phyloP scores from a whole-genome alignment of 2,329 filamentous ascomycete genomes.

The Monosporascus cannonballus region DNA sequence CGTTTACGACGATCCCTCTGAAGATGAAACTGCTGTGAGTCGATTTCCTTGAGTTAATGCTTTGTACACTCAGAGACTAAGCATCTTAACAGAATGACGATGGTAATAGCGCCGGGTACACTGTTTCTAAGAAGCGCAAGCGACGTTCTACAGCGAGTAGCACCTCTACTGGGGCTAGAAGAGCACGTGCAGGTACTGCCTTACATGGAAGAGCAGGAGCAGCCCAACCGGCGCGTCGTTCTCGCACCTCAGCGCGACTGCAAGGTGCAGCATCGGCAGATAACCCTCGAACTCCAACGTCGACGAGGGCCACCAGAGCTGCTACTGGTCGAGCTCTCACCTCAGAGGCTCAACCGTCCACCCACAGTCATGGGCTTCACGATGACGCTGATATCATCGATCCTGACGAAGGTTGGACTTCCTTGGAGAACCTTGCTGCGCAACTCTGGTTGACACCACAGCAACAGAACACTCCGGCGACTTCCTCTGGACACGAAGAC shows the following conservation, averaged over 20 bases:
- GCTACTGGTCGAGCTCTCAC: slow-evolving; percentile 6
- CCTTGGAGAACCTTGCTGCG: slow-evolving; percentile 7
- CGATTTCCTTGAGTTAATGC: slow-evolving; percentile 8
- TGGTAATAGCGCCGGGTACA: neutral
- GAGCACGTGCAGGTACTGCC: neutral
- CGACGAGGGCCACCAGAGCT: slow-evolving; percentile 12
- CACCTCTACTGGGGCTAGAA: neutral
- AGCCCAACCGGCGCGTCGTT: neutral
- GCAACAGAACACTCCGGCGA: slow-evolving; percentile 12
- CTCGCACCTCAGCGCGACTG: neutral
- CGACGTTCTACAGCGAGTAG: neutral
- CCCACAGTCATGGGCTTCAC: slow-evolving; percentile 19
- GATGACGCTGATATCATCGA: slow-evolving; percentile 7
- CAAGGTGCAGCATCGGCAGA: slow-evolving; percentile 11
- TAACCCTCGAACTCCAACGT: neutral
- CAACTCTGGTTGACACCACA: slow-evolving; percentile 12
- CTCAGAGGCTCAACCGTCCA: slow-evolving; percentile 12
- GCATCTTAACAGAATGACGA: slow-evolving; percentile 2
- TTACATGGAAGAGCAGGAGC: neutral
- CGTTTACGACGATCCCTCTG: slow-evolving; percentile 55
- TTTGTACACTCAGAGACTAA: too few relatives aligned
- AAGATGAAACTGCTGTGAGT: slow-evolving; percentile 44
- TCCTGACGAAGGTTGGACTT: slow-evolving; percentile 20
- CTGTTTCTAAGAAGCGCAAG: neutral
- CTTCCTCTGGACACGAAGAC: slow-evolving; percentile 12